These are phyloP conservation scores for Keqinozyma sinolaborantium DNA, from an alignment of 1,139 yeast genomes.

Conservation along the genomic window DNA sequence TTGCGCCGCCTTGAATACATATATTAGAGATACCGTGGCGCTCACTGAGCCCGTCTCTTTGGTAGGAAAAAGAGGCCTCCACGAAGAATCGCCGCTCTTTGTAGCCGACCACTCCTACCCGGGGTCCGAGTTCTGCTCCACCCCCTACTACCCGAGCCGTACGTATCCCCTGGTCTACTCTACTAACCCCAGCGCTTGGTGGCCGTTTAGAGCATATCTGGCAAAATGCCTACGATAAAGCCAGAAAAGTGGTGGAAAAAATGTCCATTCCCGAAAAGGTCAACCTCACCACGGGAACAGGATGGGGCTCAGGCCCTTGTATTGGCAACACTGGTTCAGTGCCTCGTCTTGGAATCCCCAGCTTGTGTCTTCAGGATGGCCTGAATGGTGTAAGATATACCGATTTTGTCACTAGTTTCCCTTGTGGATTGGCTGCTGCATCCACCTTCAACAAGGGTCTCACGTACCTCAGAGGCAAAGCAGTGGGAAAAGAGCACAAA, in stretches of 20 bases:
- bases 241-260: constrained; percentile 48
- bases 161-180: constrained; percentile 12
- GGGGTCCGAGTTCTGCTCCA: constrained; percentile 22
- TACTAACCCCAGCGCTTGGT: constrained; percentile 26
- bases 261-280: constrained; percentile 60
- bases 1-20: not conserved
- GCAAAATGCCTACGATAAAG: constrained; percentile 56
- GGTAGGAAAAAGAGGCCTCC: constrained; percentile 26
- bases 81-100: constrained; percentile 32
- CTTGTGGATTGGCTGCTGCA: constrained; percentile 59
- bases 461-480: constrained; percentile 51
- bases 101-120: constrained; percentile 24
- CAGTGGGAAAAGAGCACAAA: constrained; percentile 54
- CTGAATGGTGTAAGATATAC: constrained; percentile 61
- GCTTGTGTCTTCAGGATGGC: constrained; percentile 63
- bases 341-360: constrained; percentile 53
- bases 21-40: not conserved
- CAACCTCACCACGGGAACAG: constrained; percentile 63
- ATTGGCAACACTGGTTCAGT: constrained; percentile 62
- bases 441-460: constrained; percentile 55
- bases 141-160: constrained; percentile 37
- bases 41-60: not conserved
- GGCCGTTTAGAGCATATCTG: constrained; percentile 46
- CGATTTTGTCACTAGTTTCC: constrained; percentile 55
- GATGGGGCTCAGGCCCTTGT: constrained; percentile 64